Percentiles rank a stretch among this genome's conserved stretches.
phyloP scores from a whole-genome alignment of 345 rosid species.

The Reutealis trisperma region DNA sequence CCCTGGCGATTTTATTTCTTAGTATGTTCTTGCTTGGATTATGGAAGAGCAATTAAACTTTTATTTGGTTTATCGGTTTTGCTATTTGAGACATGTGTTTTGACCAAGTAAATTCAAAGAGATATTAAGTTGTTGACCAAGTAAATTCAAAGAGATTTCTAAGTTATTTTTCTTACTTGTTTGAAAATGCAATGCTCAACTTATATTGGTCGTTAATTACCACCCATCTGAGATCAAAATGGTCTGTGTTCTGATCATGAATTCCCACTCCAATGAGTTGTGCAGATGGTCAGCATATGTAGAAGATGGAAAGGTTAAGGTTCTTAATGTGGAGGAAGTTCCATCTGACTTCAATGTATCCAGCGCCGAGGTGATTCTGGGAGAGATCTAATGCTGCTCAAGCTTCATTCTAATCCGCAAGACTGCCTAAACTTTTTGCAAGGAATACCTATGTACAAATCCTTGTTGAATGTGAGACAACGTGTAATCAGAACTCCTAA shows the following conservation, averaged over 20 bases:
- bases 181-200: not conserved
- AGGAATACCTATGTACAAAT: not conserved
- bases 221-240: not conserved
- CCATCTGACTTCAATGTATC: constrained; percentile 91
- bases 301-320: constrained; percentile 80
- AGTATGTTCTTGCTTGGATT: not conserved
- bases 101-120: not conserved
- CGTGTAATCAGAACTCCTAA: not conserved
- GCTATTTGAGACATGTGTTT: not conserved
- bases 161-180: not conserved
- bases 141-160: not conserved
- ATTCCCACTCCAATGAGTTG: not conserved
- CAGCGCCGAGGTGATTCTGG: constrained; percentile 73
- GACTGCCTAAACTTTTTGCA: not conserved
- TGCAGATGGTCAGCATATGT: constrained; percentile 91
- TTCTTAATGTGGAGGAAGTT: constrained; percentile 75
- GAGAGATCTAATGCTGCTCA: constrained; percentile 51
- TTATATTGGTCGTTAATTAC: not conserved
- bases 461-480: not conserved
- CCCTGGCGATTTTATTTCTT: not conserved
- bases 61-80: not conserved
- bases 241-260: not conserved
- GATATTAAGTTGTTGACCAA: too few species aligned
- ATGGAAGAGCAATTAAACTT: not conserved
- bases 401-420: not conserved